Conservation (phyloP, 208 protist species). For the Crithidia fasciculata region DNA sequence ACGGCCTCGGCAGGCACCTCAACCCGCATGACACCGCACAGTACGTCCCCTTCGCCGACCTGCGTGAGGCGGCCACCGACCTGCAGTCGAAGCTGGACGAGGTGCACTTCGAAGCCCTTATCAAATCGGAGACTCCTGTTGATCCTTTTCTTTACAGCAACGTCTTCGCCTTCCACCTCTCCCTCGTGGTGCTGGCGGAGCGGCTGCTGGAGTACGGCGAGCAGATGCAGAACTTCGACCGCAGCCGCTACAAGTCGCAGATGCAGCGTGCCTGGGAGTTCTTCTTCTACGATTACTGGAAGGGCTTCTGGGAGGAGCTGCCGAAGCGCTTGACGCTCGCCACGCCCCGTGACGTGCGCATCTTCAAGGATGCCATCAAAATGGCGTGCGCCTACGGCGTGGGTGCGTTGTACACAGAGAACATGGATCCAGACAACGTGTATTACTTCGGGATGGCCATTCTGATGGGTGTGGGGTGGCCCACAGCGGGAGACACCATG, state of each 20-base stretch:
- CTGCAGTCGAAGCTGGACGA: conserved; percentile 49
- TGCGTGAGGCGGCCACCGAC: conserved; percentile 36
- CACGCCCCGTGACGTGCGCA: conserved; percentile 66
- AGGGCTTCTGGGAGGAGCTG: conserved; percentile 63
- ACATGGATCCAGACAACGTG: conserved; percentile 46
- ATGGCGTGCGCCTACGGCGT: conserved; percentile 54
- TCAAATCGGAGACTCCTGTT: conserved; percentile 24
- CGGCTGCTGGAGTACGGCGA: conserved; percentile 48
- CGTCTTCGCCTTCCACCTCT: conserved; percentile 39
- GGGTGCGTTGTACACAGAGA: conserved; percentile 43
- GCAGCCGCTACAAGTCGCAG: conserved; percentile 47
- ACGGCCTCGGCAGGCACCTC: conserved; percentile 41
- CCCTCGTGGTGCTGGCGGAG: conserved; percentile 43
- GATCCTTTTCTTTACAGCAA: conserved; percentile 46
- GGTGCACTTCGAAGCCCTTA: conserved; percentile 52
- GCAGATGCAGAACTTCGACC: conserved; percentile 53
- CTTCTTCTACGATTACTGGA: conserved; percentile 66
- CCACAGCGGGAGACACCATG: conserved; percentile 61
- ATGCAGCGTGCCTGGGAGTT: conserved; percentile 49
- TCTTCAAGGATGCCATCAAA: conserved; percentile 69
- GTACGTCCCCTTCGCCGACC: conserved; percentile 51
- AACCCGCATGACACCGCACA: conserved; percentile 41
- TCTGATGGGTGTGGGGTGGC: conserved; percentile 61
- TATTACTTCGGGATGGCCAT: conserved; percentile 80
- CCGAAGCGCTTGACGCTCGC: conserved; percentile 58